Base-by-base conservation (phyloP, 106 monocot species). In the Dendrobium nobile region DNA sequence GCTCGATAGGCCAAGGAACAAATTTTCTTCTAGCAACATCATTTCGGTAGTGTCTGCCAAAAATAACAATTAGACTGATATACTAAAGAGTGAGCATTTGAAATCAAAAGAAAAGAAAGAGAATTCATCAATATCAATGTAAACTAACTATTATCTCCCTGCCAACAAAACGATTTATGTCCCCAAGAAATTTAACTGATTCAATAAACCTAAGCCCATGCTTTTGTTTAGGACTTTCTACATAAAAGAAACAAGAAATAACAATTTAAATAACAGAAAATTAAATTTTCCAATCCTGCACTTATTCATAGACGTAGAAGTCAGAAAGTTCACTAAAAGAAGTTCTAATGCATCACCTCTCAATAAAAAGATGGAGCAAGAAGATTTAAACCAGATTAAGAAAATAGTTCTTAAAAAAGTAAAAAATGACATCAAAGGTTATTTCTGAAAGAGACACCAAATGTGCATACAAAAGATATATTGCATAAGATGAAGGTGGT, bases 1-100 rank as follows among this genome's bases (percentile, higher is more conserved):
- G 89, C 74, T 97, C 96, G 82, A 94, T 85, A 37, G 96, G 96
- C 90, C 88, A 92, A 27, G 94, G 96, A 81, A 90, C 76, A 81
- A 94, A 97, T 73, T 84, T 86, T 79, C 77, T 79, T 59, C 82
- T 82, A 61, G 93, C 92, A 47, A 88, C 88, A 11, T 37, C 86
- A 41, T 89, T 94, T 40, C 94, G 84, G 70, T 90, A 94, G 10
- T 78, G 65, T 82, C 93, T 97, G 86, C 45, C 20, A 75, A 81
- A 68, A 43, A 44, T 24, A 70, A 33, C 33, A 70, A n/a, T 31
- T 15, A 37, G 37, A 3, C 70, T n/a, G n/a, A 61, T 61, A 22
- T 8, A n/a, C n/a, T 22, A 61, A 58, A 51, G 3, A 16, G 13
- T 22, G 22, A 61, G n/a, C 61, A 5, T 22, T 61, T 61, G n/a